phyloP scores from a whole-genome alignment of 73 alveolate species.

The Diophrys sp. region DNA sequence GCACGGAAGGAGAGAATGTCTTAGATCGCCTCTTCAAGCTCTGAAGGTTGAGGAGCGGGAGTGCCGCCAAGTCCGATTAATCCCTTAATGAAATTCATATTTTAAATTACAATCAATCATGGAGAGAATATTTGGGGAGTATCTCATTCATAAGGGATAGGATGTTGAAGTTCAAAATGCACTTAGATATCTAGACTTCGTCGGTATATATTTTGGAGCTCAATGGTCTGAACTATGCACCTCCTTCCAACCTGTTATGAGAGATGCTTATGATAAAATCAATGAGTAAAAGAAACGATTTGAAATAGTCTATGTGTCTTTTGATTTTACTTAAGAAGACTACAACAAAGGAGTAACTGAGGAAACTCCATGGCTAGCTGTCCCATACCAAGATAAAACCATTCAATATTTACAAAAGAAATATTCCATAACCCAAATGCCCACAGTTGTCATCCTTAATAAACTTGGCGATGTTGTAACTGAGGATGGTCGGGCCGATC shows the following conservation, averaged over 20 bases:
- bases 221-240: conserved; percentile 98
- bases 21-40: too few species aligned
- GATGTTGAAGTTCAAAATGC: conserved; percentile 11
- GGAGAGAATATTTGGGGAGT: not conserved
- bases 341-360: not conserved
- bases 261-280: conserved; percentile 70
- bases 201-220: conserved; percentile 90
- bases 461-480: conserved; percentile 41
- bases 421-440: conserved; percentile 44
- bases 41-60: too few species aligned
- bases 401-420: conserved; percentile 20
- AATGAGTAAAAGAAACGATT: conserved; percentile 44
- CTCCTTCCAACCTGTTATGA: conserved; percentile 83
- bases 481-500: conserved; percentile 43
- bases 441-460: conserved; percentile 39
- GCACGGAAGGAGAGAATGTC: too few species aligned
- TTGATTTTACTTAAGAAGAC: not conserved
- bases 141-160: not conserved
- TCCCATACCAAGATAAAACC: conserved; percentile 37
- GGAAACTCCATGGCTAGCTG: conserved; percentile 26
- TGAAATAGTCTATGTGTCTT: conserved; percentile 31
- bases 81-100: too few species aligned
- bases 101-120: too few species aligned
- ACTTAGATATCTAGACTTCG: conserved; percentile 39
- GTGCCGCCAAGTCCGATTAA: too few species aligned